Base-by-base conservation (phyloP, 2,329 filamentous ascomycete genomes). In the Colletotrichum gloeosporioides region DNA sequence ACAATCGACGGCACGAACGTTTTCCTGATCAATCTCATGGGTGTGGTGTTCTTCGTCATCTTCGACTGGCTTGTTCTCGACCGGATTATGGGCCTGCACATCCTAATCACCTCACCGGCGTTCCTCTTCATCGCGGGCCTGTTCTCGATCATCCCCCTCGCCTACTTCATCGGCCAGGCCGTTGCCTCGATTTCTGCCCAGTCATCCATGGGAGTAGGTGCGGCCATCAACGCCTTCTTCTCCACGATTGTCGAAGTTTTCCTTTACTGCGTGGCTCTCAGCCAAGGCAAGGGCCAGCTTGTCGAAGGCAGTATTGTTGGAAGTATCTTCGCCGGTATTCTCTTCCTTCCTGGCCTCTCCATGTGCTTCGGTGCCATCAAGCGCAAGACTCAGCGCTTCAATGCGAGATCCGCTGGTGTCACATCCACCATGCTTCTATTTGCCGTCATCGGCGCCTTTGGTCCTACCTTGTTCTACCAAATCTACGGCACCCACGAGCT, bases 321-420 rank as follows among this genome's bases (percentile, higher is more conserved):
- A 77, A 99, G 97, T 84, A 98, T 99, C 77, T 98, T 99, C 84
- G 96, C 96, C 6, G 97, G 97, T 87, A 95, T 99, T 61, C 89
- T 99, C 16, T 98, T 99, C 83, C 89, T 99, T 62, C 97, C 97
- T 0, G 97, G 97, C 2, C 84, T 99, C 39, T 99, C 96, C 74
- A 99, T 99, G 97, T 99, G 97, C 85, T 99, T 98, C 82, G 97
- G 97, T 61, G 98, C 98, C 22, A 93, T 99, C 82, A 98, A 98
- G 87, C 93, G 98, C 80, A 99, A 99, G 87, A 99, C 97, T 2
- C 97, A 99, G 83, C 93, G 97, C 57, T 99, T 99, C 90, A 99
- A 99, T 83, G 96, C 97, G 78, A 95, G 94, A 82, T 99, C 96
- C 39, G 97, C 97, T 34, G 96, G 97, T 82, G 97, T 99, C 39